A percentile compares a stretch with the other conserved stretches of the same genome.
Evolutionary conservation across 2,329 filamentous ascomycete genomes (phyloP).

Genomic region (Paracoccidioides brasiliensis): DNA sequence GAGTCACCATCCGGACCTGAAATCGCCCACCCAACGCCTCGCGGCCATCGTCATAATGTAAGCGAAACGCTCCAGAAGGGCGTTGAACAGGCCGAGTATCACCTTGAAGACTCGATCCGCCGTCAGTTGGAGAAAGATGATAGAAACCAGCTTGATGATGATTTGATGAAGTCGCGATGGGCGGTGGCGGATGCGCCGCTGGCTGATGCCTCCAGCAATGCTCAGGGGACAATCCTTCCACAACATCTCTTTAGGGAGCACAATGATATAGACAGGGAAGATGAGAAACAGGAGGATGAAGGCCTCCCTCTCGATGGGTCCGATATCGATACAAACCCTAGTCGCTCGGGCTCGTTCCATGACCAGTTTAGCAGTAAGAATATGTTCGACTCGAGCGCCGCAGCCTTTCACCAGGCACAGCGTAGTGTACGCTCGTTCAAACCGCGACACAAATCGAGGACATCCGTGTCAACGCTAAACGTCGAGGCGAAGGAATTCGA

Average conservation of each 20-base stretch:
- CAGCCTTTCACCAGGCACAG: slow-evolving; percentile 22
- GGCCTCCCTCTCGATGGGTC: slow-evolving; percentile 36
- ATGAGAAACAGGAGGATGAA: slow-evolving; percentile 23
- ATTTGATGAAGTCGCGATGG: slow-evolving; percentile 25
- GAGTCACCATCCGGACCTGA: slow-evolving; percentile 20
- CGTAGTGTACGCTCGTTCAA: slow-evolving; percentile 21
- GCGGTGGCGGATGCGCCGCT: slow-evolving; percentile 21
- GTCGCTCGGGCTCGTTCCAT: slow-evolving; percentile 54
- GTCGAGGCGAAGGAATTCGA: slow-evolving; percentile 82
- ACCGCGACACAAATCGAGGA: slow-evolving; percentile 52
- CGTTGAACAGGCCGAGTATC: slow-evolving; percentile 74
- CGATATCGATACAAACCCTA: slow-evolving; percentile 62
- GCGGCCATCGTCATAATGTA: slow-evolving; percentile 55
- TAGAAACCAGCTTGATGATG: slow-evolving; percentile 17
- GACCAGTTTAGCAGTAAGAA: slow-evolving; percentile 26
- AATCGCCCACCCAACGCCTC: slow-evolving; percentile 48
- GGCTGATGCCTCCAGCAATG: slow-evolving; percentile 1
- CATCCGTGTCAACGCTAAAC: slow-evolving; percentile 67
- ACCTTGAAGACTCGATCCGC: slow-evolving; percentile 65
- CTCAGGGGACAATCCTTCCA: slow-evolving; percentile 11
- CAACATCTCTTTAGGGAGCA: slow-evolving; percentile 23
- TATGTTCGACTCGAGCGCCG: slow-evolving; percentile 15
- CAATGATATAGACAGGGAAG: slow-evolving; percentile 8
- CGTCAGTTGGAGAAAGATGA: slow-evolving; percentile 68
- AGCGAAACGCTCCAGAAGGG: slow-evolving; percentile 70